Base-by-base conservation (phyloP, 352 stramenopile genomes). In the Discostella stelligera region DNA sequence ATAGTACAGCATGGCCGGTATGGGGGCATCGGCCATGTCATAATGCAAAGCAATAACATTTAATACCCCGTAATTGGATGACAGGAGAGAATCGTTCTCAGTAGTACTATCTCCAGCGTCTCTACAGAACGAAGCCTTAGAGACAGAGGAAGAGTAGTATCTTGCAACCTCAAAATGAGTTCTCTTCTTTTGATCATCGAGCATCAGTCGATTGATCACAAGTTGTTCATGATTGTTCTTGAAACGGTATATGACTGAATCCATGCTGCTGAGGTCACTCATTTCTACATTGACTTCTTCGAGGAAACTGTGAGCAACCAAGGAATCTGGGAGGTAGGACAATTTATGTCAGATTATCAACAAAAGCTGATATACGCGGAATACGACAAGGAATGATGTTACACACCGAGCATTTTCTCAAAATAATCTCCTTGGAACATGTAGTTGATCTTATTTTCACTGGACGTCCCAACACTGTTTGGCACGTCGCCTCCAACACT, bases 351-450 rank as follows among this genome's bases (percentile, higher is more conserved):
- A 62, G 16, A 62, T 39, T 3, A 62, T 25, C 54, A 62, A 62
- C 14, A 44, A 37, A 37, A 62, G n/a, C 8, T 14, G n/a, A 39
- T 20, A 13, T 6, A 44, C 6, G 44, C 16, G 32, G 32, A 44
- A 44, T 14, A 44, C 0, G 37, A 44, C 37, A 44, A 44, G 37
- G 7, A 44, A 44, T 44, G 37, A 18, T 61, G 23, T 61, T n/a
- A 62, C 64, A 37, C 44, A 74, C 66, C 69, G 27, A 77, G 69
- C 27, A 59, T 66, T 70, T 66, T 25, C 61, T 77, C 63, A 16
- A 79, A 74, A 58, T 67, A 65, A 46, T 68, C 65, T 44, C 71
- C 71, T 48, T 79, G 71, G 60, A 79, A 73, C 71, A 79, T 69
- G 39, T 77, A 71, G 32, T 61, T 69, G n/a, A 66, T 65, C 21